Evolutionary conservation across 768 basidiomycete species (phyloP).

Genomic region (Tylopilus subfusipes): DNA sequence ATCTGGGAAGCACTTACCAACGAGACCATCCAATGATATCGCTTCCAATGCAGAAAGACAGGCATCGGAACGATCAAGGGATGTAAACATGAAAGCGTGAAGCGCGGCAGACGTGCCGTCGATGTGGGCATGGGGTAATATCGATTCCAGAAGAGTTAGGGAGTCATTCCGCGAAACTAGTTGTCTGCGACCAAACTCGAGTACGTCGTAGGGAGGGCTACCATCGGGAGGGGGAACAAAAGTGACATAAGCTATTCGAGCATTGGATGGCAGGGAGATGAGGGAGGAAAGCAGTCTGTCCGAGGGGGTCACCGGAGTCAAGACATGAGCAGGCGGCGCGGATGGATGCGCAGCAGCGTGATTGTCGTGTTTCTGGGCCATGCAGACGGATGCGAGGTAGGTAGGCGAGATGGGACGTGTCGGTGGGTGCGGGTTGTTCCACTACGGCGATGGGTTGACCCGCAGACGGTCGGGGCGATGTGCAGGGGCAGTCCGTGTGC

Average conservation of each 20-base stretch:
- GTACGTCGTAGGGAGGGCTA: slow-evolving; percentile 33
- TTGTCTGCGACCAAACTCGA: slow-evolving; percentile 56
- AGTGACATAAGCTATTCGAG: slow-evolving; percentile 44
- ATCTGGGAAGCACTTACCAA: slow-evolving; percentile 39
- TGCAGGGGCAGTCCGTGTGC: slow-evolving; percentile 6
- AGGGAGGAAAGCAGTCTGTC: slow-evolving; percentile 45
- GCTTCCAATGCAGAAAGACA: slow-evolving; percentile 33
- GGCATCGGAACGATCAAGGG: slow-evolving; percentile 30
- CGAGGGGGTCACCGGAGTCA: slow-evolving; percentile 33
- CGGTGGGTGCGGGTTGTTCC: not conserved
- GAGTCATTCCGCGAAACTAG: slow-evolving; percentile 40
- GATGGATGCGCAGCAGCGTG: slow-evolving; percentile 15
- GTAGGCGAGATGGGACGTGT: slow-evolving; percentile 4
- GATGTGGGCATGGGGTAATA: slow-evolving; percentile 51
- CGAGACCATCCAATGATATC: slow-evolving; percentile 48
- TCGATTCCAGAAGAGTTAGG: slow-evolving; percentile 43
- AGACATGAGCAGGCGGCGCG: slow-evolving; percentile 9
- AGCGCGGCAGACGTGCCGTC: slow-evolving; percentile 42
- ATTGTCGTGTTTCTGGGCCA: slow-evolving; percentile 29
- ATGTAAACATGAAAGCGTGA: slow-evolving; percentile 56
- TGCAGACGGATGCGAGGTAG: slow-evolving; percentile 12
- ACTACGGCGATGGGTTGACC: not conserved
- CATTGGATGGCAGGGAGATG: slow-evolving; percentile 42
- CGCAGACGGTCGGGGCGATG: not conserved
- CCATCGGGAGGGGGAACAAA: slow-evolving; percentile 36